Conservation (phyloP, 441 rosid genomes). For the Biscutella laevigata region DNA sequence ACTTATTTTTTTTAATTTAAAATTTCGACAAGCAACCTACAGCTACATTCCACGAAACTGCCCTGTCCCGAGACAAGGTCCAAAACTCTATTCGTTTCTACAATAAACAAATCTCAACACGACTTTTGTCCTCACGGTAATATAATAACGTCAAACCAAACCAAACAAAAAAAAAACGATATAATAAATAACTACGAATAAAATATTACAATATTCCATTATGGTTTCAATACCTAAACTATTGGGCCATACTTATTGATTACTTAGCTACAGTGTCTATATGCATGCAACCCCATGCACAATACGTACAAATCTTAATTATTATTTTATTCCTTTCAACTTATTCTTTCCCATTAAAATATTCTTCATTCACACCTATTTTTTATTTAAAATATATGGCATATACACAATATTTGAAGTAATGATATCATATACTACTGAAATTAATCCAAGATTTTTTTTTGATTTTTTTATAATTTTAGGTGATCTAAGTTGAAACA, state of each 20-base stretch:
- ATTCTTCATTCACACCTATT: conserved; percentile 11
- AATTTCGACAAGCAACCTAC: conserved; percentile 25
- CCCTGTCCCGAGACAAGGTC: too few species aligned
- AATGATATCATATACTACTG: not conserved
- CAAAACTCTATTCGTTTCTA: conserved; percentile 23
- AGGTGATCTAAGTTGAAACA: too few species aligned
- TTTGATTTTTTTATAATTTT: too few species aligned
- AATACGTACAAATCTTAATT: conserved; percentile 27
- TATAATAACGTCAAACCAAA: conserved; percentile 14
- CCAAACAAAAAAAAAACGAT: too few species aligned
- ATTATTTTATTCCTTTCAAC: conserved; percentile 17
- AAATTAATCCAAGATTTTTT: too few species aligned
- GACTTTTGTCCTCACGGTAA: conserved; percentile 19
- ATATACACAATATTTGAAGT: conserved; percentile 4
- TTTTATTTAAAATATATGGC: not conserved
- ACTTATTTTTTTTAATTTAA: not conserved
- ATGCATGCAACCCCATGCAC: conserved; percentile 35
- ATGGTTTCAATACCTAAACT: conserved; percentile 21
- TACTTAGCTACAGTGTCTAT: conserved; percentile 24
- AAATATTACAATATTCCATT: conserved; percentile 8
- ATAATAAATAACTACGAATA: conserved; percentile 3
- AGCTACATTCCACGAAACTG: conserved; percentile 25
- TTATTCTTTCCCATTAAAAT: conserved; percentile 19
- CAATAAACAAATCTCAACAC: not conserved
- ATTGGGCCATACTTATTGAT: conserved; percentile 24